Percentiles rank a stretch among this genome's conserved stretches.
Evolutionary conservation across 768 basidiomycete species (phyloP).

Genomic region (Termitomyces sp.): DNA sequence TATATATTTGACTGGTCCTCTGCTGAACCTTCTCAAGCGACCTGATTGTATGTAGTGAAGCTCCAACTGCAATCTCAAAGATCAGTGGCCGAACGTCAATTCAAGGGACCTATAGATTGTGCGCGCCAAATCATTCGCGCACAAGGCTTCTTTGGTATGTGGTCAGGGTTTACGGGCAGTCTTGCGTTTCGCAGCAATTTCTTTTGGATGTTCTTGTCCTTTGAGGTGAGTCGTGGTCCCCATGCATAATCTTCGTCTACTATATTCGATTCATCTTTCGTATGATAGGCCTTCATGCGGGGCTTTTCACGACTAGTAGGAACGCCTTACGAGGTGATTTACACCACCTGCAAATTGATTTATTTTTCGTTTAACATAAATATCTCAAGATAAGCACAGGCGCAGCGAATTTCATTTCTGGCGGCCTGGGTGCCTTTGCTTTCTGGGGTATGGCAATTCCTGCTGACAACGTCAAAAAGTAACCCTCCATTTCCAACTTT

Average conservation of each 20-base stretch:
- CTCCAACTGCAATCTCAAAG: conserved; percentile 63
- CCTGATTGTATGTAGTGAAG: conserved; percentile 44
- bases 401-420: conserved; percentile 58
- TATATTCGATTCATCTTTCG: conserved; percentile 13
- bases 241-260: background rate
- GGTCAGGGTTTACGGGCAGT: conserved; percentile 72
- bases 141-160: conserved; percentile 64
- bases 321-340: conserved; percentile 54
- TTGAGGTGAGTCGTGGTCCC: conserved; percentile 39
- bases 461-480: conserved; percentile 84
- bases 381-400: conserved; percentile 50
- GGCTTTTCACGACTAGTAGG: conserved; percentile 48
- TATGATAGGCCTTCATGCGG: conserved; percentile 51
- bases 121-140: conserved; percentile 54
- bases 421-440: conserved; percentile 54
- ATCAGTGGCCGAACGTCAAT: conserved; percentile 44
- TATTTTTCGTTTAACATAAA: background rate
- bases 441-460: conserved; percentile 72
- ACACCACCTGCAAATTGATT: background rate
- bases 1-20: conserved; percentile 22
- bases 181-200: conserved; percentile 71
- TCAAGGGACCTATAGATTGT: conserved; percentile 64
- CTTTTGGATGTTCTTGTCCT: conserved; percentile 73
- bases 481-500: conserved; percentile 12
- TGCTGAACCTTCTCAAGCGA: conserved; percentile 46